Base-by-base conservation (phyloP, 202 grass and related monocot species). In the Musa balbisiana region DNA sequence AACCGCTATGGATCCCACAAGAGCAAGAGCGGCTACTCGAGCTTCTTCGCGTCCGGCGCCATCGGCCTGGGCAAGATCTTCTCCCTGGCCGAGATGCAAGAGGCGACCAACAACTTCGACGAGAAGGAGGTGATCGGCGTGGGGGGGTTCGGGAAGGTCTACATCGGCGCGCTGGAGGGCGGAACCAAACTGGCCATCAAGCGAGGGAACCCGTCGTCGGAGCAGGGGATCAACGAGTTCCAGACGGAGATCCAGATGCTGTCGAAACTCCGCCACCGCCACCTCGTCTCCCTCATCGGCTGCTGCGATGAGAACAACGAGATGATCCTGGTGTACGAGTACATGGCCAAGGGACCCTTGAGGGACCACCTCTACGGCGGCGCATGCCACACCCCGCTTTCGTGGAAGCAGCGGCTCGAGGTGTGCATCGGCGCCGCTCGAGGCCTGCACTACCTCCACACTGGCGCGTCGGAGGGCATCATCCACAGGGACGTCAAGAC, bases 241-340 rank as follows among this genome's bases (percentile, higher is more conserved):
- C 69, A 71, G 21, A 52, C 69, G 1, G 69, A 71, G 69, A 71
- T 71, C 4, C 33, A 71, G 50, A 51, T 71, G 69, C 11, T 71
- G 15, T 71, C 69, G 15, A 71, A 71, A 17, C 50, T 72, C 70
- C 70, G 70, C 19, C 70, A 72, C n/a, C 70, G 70, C 2, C 70
- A 72, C 51, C 51, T 72, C n/a, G 70, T 72, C n/a, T 72, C 70
- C 19, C 70, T 72, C 19, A 72, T 72, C n/a, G 70, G 70, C 51
- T 72, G 70, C 51, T 72, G 70, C 50, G 3, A 72, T 51, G 70
- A 72, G 70, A 72, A 72, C 49, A 53, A 26, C 2, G 70, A 72
- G 50, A 72, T 72, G 70, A 72, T 72, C 70, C 70, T 72, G 49
- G 70, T 54, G 69, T 71, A 71, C 33, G 69, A 71, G 69, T 71